Evolutionary conservation across 768 basidiomycete genomes (phyloP), one percentile per base, ranked within the genome.

Genomic region (Russula olivacea): DNA sequence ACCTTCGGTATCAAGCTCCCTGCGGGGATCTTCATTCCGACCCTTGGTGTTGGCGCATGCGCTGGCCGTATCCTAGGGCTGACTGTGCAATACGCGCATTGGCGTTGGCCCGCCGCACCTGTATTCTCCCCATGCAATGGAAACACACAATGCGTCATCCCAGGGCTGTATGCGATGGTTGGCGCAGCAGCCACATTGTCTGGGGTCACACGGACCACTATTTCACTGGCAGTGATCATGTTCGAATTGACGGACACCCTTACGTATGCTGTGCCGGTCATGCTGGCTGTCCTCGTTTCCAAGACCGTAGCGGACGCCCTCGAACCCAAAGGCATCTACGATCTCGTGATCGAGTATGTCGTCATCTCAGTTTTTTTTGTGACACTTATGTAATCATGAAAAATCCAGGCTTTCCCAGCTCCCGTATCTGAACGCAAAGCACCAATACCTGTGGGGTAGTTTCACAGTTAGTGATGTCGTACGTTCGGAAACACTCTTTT

Each of bases 1-100:
- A 98, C 96, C 0, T 98, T 98, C 64, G 97, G 96, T 8, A 91
- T 96, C 76, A 91, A 88, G 70, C 70, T 93, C 19, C 90, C 90
- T 53, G 93, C 94, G 15, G 96, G 97, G 4, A 97, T 98, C 68
- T 99, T 99, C 75, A 92, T 99, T 45, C 97, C 97, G 0, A 91
- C 93, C 0, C 83, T 99, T 9, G 93, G 89, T 15, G 95, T 96
- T 12, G 95, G 96, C 28, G 95, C 95, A 0, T 95, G 93, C 70
- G 89, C 90, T 32, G 97, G 97, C 2, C 82, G 96, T 25, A 83
- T 98, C 40, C 69, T 93, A 40, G 96, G 96, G 40, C 83, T 97
- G 41, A 70, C 76, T 7, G 81, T 98, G 74, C 91, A 95, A 71
- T 88, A 84, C 75, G 68, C 88, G 57, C 88, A 89, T 69, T 83